Base-by-base conservation (phyloP, 2,329 filamentous ascomycete species). In the Magnaporthiopsis rhizophila region DNA sequence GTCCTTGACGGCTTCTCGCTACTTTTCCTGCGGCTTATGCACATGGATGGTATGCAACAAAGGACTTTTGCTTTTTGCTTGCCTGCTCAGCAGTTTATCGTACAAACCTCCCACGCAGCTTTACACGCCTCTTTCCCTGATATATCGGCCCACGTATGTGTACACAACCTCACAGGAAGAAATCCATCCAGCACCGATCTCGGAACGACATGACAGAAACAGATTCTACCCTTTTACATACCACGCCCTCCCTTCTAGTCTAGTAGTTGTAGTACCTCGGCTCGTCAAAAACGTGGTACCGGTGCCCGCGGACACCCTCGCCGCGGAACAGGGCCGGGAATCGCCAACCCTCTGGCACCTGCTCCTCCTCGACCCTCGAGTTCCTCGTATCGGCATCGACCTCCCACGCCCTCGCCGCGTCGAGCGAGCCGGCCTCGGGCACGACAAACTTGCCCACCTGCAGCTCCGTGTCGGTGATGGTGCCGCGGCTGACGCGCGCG, bases 361-460 rank as follows among this genome's bases (percentile, higher is more conserved):
- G 83, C 0, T 84, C 79, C 77, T 98, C 95, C 2, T 83, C 75
- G 7, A 93, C 80, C 36, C 80, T 78, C 30, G 73, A 75, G 65
- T 86, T 79, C 28, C 90, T 81, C 68, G 87, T 79, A 65, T 90
- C 82, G 7, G 74, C 72, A 2, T 77, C 71, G 53, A 79, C 71
- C 0, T 72, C 72, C 66, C 80, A 78, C 59, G 56, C 59, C 58
- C 61, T 36, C 62, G 72, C 70, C 28, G 69, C 74, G 63, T 81
- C 80, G 65, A 88, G 85, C 21, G 85, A 83, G 61, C 87, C 83
- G 0, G 83, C 82, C 70, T 87, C 81, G 2, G 92, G 93, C 59
- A 99, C 85, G 45, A 93, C 85, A 76, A 99, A 98, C 76, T 98
- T 98, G 70, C 91, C 95, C 38, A 96, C 90, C 81, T 99, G 95